phyloP scores from a whole-genome alignment of 257 asterid genomes.

The Linaria vulgaris region DNA sequence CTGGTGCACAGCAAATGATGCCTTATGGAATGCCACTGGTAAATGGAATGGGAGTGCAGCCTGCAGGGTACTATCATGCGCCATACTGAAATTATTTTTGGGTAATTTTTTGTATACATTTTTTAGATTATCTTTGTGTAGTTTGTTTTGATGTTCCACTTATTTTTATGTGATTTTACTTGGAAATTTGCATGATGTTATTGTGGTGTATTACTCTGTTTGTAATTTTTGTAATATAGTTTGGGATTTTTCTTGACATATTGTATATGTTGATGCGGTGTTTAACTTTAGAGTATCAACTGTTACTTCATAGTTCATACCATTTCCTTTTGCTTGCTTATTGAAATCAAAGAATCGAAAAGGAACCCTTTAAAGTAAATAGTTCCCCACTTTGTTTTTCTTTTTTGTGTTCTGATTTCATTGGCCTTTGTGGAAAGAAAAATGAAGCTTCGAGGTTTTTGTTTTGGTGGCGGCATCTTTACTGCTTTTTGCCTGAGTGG shows the following conservation, averaged over 20 bases:
- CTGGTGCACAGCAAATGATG: conserved; percentile 49
- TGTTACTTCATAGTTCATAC: too few relatives aligned
- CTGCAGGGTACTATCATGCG: conserved; percentile 54
- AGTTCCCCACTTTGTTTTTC: not conserved
- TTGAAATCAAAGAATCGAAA: conserved; percentile 15
- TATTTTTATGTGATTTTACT: conserved; percentile 39
- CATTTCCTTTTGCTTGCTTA: not conserved
- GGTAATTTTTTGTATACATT: conserved; percentile 30
- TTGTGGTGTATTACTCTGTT: conserved; percentile 31
- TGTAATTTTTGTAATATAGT: conserved; percentile 35
- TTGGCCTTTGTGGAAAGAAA: conserved; percentile 10
- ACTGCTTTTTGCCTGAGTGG: not conserved
- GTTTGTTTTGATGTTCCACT: conserved; percentile 27
- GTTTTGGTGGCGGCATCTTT: conserved; percentile 16
- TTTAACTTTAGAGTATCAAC: conserved; percentile 16
- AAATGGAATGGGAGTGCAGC: conserved; percentile 53
- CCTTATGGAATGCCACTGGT: conserved; percentile 75
- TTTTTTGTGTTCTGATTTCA: not conserved
- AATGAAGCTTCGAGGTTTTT: conserved; percentile 18
- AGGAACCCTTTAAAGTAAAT: not conserved
- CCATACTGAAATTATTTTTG: conserved; percentile 46
- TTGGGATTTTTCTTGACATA: conserved; percentile 26
- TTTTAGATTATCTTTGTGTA: conserved; percentile 28
- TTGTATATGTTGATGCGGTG: conserved; percentile 24
- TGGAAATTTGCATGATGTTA: conserved; percentile 37